Conservation (phyloP, 345 rosid species). For the Linum usitatissimum region DNA sequence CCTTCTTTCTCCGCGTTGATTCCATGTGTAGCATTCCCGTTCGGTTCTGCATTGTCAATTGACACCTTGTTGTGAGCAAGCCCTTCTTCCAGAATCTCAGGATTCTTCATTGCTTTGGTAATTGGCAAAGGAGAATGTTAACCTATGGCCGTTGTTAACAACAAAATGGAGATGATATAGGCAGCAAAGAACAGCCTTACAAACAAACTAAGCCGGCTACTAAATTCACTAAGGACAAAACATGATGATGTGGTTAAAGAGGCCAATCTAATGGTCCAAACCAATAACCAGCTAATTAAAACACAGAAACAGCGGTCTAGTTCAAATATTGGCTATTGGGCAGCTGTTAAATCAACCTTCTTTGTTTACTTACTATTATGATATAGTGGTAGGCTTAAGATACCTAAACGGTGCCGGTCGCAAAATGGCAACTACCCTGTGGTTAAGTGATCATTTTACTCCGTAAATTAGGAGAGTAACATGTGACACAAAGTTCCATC, state of each 20-base stretch:
- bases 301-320: not conserved
- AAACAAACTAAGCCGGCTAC: not conserved
- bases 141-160: not conserved
- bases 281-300: not conserved
- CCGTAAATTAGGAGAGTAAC: no score
- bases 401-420: not conserved
- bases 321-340: not conserved
- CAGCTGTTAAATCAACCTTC: not conserved
- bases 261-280: not conserved
- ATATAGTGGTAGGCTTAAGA: no score
- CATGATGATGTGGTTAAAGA: not conserved
- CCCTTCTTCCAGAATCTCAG: slow-evolving; percentile 45
- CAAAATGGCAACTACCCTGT: not conserved
- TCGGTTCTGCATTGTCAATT: slow-evolving; percentile 4
- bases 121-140: not conserved
- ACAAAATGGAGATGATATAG: not conserved
- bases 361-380: not conserved
- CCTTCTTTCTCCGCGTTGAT: slow-evolving; percentile 4
- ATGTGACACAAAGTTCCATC: no score
- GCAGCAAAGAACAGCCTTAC: not conserved
- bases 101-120: slow-evolving; percentile 26
- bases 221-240: not conserved
- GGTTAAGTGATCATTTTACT: no score
- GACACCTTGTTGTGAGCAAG: slow-evolving; percentile 9
- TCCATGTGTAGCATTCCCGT: not conserved